phyloP scores from a whole-genome alignment of 1,284 basidiomycete genomes.

The Pholiota adiposa region DNA sequence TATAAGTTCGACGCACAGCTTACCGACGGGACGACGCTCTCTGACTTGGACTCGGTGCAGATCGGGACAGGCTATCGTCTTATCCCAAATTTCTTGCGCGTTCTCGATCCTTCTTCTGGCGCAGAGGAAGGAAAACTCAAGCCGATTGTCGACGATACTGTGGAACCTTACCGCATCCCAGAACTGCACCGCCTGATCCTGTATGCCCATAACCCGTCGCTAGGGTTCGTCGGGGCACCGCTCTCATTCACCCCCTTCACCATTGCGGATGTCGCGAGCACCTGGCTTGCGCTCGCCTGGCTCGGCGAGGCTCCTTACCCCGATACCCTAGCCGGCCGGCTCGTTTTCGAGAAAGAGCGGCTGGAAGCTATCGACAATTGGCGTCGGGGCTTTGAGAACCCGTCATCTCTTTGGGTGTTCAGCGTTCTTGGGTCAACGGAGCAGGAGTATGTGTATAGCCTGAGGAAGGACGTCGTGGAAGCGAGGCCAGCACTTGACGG shows the following conservation, averaged over 20 bases:
- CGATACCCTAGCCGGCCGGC: slow-evolving; percentile 29
- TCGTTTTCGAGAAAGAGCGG: slow-evolving; percentile 40
- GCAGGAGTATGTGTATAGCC: slow-evolving; percentile 37
- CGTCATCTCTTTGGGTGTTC: slow-evolving; percentile 43
- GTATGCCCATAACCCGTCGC: slow-evolving; percentile 45
- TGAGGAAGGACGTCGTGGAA: slow-evolving; percentile 36
- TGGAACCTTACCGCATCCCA: slow-evolving; percentile 41
- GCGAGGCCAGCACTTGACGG: slow-evolving; percentile 34
- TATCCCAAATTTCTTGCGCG: slow-evolving; percentile 44
- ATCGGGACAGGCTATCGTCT: slow-evolving; percentile 50
- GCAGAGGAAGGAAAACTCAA: slow-evolving; percentile 8
- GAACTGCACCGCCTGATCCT: slow-evolving; percentile 47
- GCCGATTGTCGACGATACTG: slow-evolving; percentile 28
- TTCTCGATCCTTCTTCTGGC: slow-evolving; percentile 26
- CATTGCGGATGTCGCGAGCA: slow-evolving; percentile 46
- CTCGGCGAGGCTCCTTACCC: slow-evolving; percentile 33
- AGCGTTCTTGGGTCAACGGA: slow-evolving; percentile 41
- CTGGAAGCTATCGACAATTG: slow-evolving; percentile 30
- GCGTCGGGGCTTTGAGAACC: slow-evolving; percentile 33
- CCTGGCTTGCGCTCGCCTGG: slow-evolving; percentile 48
- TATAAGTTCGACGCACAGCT: slow-evolving; percentile 38
- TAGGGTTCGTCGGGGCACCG: slow-evolving; percentile 46
- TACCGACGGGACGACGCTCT: slow-evolving; percentile 38
- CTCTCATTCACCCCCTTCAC: slow-evolving; percentile 48
- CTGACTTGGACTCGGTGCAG: slow-evolving; percentile 44